These are phyloP conservation scores for Fomitopsis betulina DNA, from an alignment of 1,284 basidiomycete species.

Conservation along the genomic window DNA sequence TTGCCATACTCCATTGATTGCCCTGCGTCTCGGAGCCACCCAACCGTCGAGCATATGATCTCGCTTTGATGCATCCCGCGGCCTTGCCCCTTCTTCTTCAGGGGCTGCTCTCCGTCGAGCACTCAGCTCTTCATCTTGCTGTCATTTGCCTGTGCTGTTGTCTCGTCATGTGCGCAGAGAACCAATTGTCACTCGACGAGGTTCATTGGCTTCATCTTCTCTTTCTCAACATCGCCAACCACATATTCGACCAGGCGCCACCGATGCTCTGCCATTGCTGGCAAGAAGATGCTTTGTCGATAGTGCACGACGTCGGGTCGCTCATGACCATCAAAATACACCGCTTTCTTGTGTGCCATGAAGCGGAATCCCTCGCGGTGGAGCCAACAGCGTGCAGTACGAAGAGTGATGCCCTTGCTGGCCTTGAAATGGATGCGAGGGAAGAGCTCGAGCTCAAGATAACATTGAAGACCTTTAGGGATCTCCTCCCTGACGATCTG, in stretches of 20 bases:
- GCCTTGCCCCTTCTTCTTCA: constrained; percentile 34
- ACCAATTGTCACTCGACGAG: constrained; percentile 26
- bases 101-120: constrained; percentile 25
- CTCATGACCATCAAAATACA: constrained; percentile 35
- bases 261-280: constrained; percentile 20
- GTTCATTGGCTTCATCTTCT: constrained; percentile 15
- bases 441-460: constrained; percentile 32
- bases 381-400: constrained; percentile 20
- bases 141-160: constrained; percentile 34
- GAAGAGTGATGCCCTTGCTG: not conserved
- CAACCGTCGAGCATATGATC: constrained; percentile 15
- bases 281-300: constrained; percentile 24
- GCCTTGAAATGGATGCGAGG: constrained; percentile 30
- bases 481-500: constrained; percentile 29
- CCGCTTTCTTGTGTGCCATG: constrained; percentile 25
- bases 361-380: constrained; percentile 28
- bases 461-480: constrained; percentile 30
- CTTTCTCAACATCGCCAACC: constrained; percentile 21
- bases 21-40: constrained; percentile 11
- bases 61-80: constrained; percentile 17
- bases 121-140: constrained; percentile 28
- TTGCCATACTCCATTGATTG: constrained; percentile 36
- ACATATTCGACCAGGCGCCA: constrained; percentile 24
- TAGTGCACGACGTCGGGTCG: constrained; percentile 29
- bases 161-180: constrained; percentile 34